Evolutionary conservation across 2,329 filamentous ascomycete species (phyloP).

Genomic region (Diaporthe citriasiana): DNA sequence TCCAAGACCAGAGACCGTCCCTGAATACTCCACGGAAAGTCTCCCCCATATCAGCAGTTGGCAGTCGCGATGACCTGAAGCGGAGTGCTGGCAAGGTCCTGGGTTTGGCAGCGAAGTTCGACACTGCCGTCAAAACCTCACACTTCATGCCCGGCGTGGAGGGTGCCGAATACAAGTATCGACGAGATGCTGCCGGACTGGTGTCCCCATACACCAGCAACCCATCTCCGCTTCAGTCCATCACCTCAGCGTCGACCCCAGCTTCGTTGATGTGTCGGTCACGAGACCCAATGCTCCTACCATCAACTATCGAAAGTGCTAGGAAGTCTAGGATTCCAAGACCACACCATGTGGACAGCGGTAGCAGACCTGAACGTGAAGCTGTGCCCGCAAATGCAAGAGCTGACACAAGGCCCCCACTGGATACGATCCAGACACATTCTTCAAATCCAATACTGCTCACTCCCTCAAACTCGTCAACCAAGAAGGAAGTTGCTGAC

Average conservation of each 20-base stretch:
- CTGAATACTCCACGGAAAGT: conserved; percentile 38
- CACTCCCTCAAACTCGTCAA: conserved; percentile 32
- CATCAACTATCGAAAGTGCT: not conserved
- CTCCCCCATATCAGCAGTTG: conserved; percentile 2
- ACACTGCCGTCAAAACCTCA: conserved; percentile 53
- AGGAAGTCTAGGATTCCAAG: conserved; percentile 28
- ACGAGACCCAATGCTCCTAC: conserved; percentile 27
- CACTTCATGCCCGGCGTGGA: conserved; percentile 42
- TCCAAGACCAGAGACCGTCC: conserved; percentile 23
- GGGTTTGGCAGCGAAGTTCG: conserved; percentile 67
- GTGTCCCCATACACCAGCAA: conserved; percentile 42
- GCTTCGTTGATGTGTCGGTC: conserved; percentile 34
- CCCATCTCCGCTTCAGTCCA: conserved; percentile 33
- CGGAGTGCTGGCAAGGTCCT: conserved; percentile 56
- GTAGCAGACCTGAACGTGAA: not conserved
- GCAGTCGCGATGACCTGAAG: conserved; percentile 35
- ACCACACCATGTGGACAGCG: conserved; percentile 4
- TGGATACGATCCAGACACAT: not conserved
- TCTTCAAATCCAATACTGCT: not conserved
- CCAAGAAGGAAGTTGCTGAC: conserved; percentile 22
- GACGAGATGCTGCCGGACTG: conserved; percentile 35
- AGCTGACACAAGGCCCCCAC: not conserved
- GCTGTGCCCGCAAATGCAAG: not conserved
- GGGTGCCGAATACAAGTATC: conserved; percentile 14
- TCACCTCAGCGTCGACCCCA: conserved; percentile 35